A percentile compares a stretch with the other conserved stretches of the same genome.
These are phyloP conservation scores for Aspergillus sclerotialis DNA, from an alignment of 2,329 filamentous ascomycete species.

Conservation along the genomic window DNA sequence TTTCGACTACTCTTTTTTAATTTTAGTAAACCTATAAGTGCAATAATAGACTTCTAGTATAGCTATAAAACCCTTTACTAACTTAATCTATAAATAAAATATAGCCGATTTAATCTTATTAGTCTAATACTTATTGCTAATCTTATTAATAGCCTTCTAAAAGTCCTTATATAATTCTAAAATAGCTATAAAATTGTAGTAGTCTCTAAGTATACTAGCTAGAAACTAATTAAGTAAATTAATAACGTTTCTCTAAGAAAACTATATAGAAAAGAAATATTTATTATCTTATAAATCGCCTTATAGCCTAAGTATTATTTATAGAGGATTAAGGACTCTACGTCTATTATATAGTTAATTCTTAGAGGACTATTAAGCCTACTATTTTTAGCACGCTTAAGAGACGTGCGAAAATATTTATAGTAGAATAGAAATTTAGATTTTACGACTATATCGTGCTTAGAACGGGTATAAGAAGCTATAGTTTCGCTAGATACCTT, in stretches of 20 bases:
- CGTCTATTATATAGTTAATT: constrained; percentile 1
- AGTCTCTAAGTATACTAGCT: neutral
- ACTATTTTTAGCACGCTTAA: constrained; percentile 3
- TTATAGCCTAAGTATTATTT: neutral
- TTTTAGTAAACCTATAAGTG: neutral
- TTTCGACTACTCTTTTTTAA: neutral
- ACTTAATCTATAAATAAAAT: neutral
- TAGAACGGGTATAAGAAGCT: no score
- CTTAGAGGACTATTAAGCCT: neutral
- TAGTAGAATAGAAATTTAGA: neutral
- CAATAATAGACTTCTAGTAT: neutral
- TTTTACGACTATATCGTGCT: no score
- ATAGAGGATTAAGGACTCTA: neutral
- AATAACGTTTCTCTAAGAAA: neutral
- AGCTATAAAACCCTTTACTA: no score
- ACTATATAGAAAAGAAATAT: neutral
- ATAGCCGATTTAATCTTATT: neutral
- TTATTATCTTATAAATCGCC: neutral
- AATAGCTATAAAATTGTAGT: neutral
- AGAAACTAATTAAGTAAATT: neutral
- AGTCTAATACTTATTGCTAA: neutral
- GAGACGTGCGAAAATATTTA: no score
- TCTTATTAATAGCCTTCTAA: neutral
- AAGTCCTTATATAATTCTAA: neutral
- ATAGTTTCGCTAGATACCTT: neutral